These are phyloP conservation scores for Ormosia semicastrata DNA, from an alignment of 306 rosid genomes.

Conservation along the genomic window DNA sequence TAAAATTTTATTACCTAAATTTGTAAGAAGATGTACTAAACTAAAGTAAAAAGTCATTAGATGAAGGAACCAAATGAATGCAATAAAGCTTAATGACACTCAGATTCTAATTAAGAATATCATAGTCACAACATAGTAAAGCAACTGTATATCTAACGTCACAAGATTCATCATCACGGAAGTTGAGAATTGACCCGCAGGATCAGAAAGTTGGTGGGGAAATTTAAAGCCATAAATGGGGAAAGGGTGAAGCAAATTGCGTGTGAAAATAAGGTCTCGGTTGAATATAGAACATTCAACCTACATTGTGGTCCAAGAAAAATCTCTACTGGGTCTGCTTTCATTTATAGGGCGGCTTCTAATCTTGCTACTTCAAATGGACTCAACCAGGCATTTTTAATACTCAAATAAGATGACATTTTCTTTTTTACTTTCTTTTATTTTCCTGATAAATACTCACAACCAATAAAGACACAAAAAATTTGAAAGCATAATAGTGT, in stretches of 20 bases:
- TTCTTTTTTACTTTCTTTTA: not conserved
- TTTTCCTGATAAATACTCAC: not conserved
- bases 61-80: not conserved
- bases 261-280: conserved; percentile 24
- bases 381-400: conserved; percentile 13
- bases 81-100: not conserved
- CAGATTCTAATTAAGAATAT: not conserved
- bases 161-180: not conserved
- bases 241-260: not conserved
- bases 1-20: not conserved
- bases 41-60: not conserved
- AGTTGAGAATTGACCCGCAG: conserved; percentile 13
- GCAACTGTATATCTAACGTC: not conserved
- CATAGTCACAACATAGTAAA: not conserved
- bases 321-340: not conserved
- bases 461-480: not conserved
- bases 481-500: not conserved
- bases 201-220: conserved; percentile 37
- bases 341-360: conserved; percentile 78
- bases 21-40: not conserved
- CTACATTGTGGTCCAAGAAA: conserved; percentile 26
- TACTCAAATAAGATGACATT: not conserved
- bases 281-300: conserved; percentile 7
- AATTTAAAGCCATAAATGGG: conserved; percentile 34
- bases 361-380: not conserved